Conservation (phyloP, 805 yeast genomes). For the Yarrowia sp. region DNA sequence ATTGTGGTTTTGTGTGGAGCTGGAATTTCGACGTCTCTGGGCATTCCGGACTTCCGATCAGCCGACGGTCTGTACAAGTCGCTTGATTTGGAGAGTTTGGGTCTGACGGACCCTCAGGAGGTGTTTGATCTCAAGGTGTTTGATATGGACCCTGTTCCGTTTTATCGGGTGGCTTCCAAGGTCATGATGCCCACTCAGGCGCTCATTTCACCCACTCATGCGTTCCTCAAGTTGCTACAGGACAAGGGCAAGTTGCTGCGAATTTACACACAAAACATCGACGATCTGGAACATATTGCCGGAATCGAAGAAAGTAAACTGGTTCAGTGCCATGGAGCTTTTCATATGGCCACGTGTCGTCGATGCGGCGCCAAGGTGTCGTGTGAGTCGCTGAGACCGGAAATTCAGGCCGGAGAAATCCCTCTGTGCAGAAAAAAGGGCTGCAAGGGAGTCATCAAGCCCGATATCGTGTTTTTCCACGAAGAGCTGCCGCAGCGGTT, state of each 20-base stretch:
- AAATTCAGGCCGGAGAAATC: conserved; percentile 56
- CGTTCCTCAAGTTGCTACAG: conserved; percentile 68
- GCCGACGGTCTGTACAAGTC: conserved; percentile 77
- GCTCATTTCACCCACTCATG: conserved; percentile 70
- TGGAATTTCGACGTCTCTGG: conserved; percentile 84
- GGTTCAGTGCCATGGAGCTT: conserved; percentile 91
- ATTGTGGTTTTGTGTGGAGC: conserved; percentile 86
- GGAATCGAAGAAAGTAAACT: conserved; percentile 65
- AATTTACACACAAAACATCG: conserved; percentile 89
- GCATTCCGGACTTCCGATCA: conserved; percentile 91
- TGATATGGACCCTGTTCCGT: conserved; percentile 70
- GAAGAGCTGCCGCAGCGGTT: conserved; percentile 73
- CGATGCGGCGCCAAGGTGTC: conserved; percentile 66
- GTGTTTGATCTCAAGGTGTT: conserved; percentile 77
- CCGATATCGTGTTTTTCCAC: conserved; percentile 90
- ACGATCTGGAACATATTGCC: conserved; percentile 77
- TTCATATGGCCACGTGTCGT: conserved; percentile 81
- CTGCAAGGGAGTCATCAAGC: conserved; percentile 84
- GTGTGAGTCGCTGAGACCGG: conserved; percentile 63
- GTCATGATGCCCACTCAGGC: conserved; percentile 66
- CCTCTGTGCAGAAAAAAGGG: conserved; percentile 62
- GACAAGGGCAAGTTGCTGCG: conserved; percentile 75
- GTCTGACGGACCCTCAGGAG: conserved; percentile 84
- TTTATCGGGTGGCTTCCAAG: conserved; percentile 83
- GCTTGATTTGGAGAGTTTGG: conserved; percentile 57